Base-by-base conservation (phyloP, 148 eudicot genomes). In the Rhododendron mucronatum region DNA sequence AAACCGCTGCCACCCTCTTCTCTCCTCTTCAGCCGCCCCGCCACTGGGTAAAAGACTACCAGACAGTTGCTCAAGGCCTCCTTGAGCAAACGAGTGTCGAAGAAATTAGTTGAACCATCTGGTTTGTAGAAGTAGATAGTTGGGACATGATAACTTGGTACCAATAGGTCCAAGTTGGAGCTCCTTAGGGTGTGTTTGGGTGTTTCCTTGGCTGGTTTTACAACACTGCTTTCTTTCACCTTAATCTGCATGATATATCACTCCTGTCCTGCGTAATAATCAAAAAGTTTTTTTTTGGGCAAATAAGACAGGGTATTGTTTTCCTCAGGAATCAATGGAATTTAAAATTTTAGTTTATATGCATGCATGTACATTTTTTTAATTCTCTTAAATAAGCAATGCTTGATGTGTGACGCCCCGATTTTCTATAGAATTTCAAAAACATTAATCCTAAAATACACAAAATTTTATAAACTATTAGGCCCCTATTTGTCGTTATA, bases 1-100 rank as follows among this genome's bases (percentile, higher is more conserved):
- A 82, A 37, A 1, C 85, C 33, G 2, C 61, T 77, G 20, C 41
- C 26, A 8, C 77, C 82, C 5, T 57, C 85, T 8, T 59, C 67
- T 26, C 67, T 20, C 20, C 76, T 82, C 9, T 57, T 51, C 23
- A 86, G 30, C 28, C 88, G 80, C 2, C 88, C 88, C 3, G 85
- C 85, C 85, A 86, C 55, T 3, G 88, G 88, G 51, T 48, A 86
- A 12, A 86, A 86, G 3, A 80, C n/a, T 1, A 86, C 88, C 2
- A 86, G 88, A 4, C 59, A 81, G 0, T 82, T 48, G 75, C 85
- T 78, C 12, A 86, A 28, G 1, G 85, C 78, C 12, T 82, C 75
- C 23, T 84, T 78, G 37, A 87, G 82, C 13, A 83, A 59, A 7
- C 16, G 21, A 5, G 88, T 10, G 6, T 83, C 69, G 14, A 87